Base-by-base conservation (phyloP, 2,329 filamentous ascomycete species). In the Tolypocladium guangdongense region DNA sequence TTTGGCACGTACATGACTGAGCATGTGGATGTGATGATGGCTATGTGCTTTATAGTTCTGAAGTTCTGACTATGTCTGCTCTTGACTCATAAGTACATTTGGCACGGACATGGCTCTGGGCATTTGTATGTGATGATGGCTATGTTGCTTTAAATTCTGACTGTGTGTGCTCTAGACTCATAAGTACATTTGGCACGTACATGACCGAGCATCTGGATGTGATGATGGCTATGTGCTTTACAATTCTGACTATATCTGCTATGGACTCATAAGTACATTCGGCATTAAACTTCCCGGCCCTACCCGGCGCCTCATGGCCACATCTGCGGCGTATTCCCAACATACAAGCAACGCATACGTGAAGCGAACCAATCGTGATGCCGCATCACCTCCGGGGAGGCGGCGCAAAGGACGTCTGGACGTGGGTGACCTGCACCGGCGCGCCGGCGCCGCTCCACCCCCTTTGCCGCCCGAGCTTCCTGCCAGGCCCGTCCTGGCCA, bases 331-430 rank as follows among this genome's bases (percentile, higher is more conserved):
- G 24, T 8, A 10, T 4, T 16, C 22, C 18, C 22, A 43, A 16
- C 22, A 27, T 18, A 24, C 37, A 27, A 27, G 14, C 12, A n/a
- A 30, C 11, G 24, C 10, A 12, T 7, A n/a, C 27, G 8, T 7
- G 20, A 12, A n/a, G 8, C 8, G 7, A 32, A 7, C 11, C 1
- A 32, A n/a, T 12, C 2, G n/a, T 32, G 43, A 4, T 3, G 30
- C 20, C 18, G 56, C 4, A 50, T 38, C 54, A 53, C 33, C 54
- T 63, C 47, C 56, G 64, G 0, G 72, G 71, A 16, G 71, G 71
- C 24, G 68, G 68, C 35, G 68, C 66, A 58, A 76, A 76, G 3
- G 64, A 64, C 10, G 65, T 68, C 60, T 68, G 66, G 20, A 75
- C 67, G 52, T 60, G 66, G 22, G 61, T 62, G 7, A 55, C 60